Evolutionary conservation across 2,329 filamentous ascomycete genomes (phyloP), one percentile per base, ranked within the genome.

Genomic region (Fusarium algeriense): DNA sequence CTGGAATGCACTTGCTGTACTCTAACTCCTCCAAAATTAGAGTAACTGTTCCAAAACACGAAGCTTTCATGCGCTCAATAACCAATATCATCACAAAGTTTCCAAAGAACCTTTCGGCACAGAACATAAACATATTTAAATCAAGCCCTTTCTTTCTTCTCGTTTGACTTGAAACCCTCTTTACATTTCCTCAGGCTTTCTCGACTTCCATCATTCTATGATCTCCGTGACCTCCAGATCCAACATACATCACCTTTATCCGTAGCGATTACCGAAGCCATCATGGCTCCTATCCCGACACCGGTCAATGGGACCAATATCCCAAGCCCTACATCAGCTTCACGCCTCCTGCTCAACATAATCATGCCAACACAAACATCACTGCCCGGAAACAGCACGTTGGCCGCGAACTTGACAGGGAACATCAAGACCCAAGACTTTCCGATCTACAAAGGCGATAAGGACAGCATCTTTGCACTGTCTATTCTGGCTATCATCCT

Each of bases 401-500:
- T 26, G 12, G 11, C 20, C 7, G 12, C 5, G 1, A 23, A 37
- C 35, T 13, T 15, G 37, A 56, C 30, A 32, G 17, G 5, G 5
- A 46, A 19, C 14, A 12, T 34, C 5, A 26, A 50, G 23, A n/a
- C 20, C 7, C 3, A 17, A 19, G 32, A 52, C 34, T 26, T 13
- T n/a, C 34, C 12, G 35, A 68, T 45, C 52, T 54, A 54, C 34
- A 9, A 40, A 8, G 6, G 28, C 8, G 26, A 58, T 8, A 54
- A 7, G 12, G 45, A 53, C 1, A 50, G 64, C 5, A 41, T 62
- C 35, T 63, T 72, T 30, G 35, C 71, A 15, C 61, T 56, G 30
- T 35, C 23, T 6, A 59, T 74, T 17, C 38, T 75, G 12, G 41
- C 44, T 5, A 6, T 64, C 2, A 64, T 72, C 12, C 34, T 64